Conservation (phyloP, 73 alveolate genomes). For the Effrenium voratum region DNA sequence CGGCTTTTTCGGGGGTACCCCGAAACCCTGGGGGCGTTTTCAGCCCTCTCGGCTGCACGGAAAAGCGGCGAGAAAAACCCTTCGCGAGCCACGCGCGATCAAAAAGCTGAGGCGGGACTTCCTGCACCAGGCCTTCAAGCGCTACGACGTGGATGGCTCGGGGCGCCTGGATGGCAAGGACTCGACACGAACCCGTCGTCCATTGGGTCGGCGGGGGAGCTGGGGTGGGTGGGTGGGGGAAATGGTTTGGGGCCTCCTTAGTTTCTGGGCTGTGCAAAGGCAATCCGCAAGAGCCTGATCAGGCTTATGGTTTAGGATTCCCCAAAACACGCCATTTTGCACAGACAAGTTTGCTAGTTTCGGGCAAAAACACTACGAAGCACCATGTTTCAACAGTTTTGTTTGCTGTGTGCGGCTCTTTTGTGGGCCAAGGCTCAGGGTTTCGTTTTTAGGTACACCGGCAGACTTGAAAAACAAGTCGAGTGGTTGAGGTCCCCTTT, state of each 20-base stretch:
- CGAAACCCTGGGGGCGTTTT: too few species aligned
- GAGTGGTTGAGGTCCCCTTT: too few species aligned
- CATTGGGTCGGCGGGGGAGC: neutral
- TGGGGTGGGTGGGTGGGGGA: neutral
- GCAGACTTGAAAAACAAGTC: too few species aligned
- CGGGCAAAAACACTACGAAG: too few species aligned
- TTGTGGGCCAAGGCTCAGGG: neutral
- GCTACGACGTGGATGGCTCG: constrained; percentile 77
- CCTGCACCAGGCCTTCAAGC: constrained; percentile 70
- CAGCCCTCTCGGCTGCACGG: too few species aligned
- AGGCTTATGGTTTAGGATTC: neutral
- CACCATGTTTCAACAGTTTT: too few species aligned
- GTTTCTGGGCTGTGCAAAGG: neutral
- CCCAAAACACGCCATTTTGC: neutral
- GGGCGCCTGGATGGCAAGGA: constrained; percentile 83
- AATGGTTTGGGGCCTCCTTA: neutral
- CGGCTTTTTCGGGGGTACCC: too few species aligned
- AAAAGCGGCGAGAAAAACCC: too few species aligned
- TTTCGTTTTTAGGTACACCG: too few species aligned
- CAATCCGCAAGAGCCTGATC: neutral
- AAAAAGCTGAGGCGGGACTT: constrained; percentile 10
- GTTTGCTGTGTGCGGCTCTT: neutral
- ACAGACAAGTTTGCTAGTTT: neutral
- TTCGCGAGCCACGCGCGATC: too few species aligned
- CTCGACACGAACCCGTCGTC: neutral